These are phyloP conservation scores for Boletus subparvulus DNA, from an alignment of 768 basidiomycete species.

Conservation along the genomic window DNA sequence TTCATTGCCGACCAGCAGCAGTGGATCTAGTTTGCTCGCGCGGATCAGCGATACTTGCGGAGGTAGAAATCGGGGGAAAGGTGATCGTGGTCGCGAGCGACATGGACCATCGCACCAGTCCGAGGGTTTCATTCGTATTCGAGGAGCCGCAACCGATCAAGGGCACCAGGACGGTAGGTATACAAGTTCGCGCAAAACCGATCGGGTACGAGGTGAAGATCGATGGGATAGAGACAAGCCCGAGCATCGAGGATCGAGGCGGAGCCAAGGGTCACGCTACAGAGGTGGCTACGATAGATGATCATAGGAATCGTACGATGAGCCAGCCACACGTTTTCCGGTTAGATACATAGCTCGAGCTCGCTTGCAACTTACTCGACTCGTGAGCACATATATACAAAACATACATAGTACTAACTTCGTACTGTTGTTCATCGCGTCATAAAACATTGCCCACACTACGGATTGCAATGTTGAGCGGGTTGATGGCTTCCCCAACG, in stretches of 20 bases:
- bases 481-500: conserved; percentile 25
- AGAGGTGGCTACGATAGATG: conserved; percentile 43
- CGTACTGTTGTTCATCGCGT: not conserved
- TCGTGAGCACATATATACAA: too few relatives aligned
- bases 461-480: conserved; percentile 20
- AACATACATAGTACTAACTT: too few relatives aligned
- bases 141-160: conserved; percentile 29
- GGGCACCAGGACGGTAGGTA: conserved; percentile 14
- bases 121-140: conserved; percentile 24
- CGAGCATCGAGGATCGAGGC: conserved; percentile 20
- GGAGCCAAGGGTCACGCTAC: conserved; percentile 44
- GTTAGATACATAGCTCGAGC: not conserved
- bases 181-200: conserved; percentile 9
- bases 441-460: not conserved
- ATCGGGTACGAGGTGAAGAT: conserved; percentile 17
- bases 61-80: conserved; percentile 4
- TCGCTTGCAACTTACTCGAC: conserved; percentile 2
- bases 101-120: conserved; percentile 3
- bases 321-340: conserved; percentile 2
- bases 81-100: conserved; percentile 7
- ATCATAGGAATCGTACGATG: not conserved
- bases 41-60: conserved; percentile 25
- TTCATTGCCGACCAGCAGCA: conserved; percentile 21
- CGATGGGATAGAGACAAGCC: conserved; percentile 24
- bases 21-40: conserved; percentile 35